These are phyloP conservation scores for Exophiala aquamarina DNA, from an alignment of 2,329 filamentous ascomycete genomes.

Conservation along the genomic window DNA sequence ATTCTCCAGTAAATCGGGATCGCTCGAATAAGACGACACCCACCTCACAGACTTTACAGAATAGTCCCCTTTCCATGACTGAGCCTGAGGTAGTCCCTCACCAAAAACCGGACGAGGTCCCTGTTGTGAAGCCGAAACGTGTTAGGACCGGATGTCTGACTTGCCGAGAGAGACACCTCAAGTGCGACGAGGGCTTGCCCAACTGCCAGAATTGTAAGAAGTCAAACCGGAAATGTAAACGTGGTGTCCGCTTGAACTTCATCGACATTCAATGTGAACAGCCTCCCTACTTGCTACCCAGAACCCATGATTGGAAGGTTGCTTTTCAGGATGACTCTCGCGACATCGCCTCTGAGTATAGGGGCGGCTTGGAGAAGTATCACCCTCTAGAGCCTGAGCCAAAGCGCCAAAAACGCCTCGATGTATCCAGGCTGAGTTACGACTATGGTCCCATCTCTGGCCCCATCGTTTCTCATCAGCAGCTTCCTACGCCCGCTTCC, in stretches of 20 bases:
- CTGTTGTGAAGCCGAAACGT: conserved; percentile 68
- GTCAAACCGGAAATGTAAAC: conserved; percentile 80
- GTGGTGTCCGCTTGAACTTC: conserved; percentile 86
- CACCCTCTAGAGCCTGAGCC: conserved; percentile 51
- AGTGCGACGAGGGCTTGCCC: conserved; percentile 76
- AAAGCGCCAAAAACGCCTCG: conserved; percentile 27
- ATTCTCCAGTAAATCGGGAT: conserved; percentile 21
- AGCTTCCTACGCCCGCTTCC: conserved; percentile 40
- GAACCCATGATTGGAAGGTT: conserved; percentile 67
- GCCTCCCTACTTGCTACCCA: conserved; percentile 60
- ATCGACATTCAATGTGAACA: conserved; percentile 74
- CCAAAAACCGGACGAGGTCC: conserved; percentile 14
- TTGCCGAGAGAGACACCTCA: conserved; percentile 83
- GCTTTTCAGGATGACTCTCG: conserved; percentile 86
- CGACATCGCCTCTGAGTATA: conserved; percentile 86
- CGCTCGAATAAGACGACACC: conserved; percentile 26
- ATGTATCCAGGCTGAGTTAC: conserved; percentile 28
- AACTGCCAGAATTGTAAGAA: conserved; percentile 80
- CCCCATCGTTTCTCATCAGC: conserved; percentile 44
- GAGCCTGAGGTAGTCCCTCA: conserved; percentile 17
- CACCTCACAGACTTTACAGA: conserved; percentile 21
- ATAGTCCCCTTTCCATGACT: conserved; percentile 26
- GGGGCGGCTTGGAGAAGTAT: conserved; percentile 74
- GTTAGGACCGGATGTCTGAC: conserved; percentile 90
- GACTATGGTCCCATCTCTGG: conserved; percentile 35